Base-by-base conservation (phyloP, 2,329 filamentous ascomycete genomes). In the Colletotrichum coccodes region DNA sequence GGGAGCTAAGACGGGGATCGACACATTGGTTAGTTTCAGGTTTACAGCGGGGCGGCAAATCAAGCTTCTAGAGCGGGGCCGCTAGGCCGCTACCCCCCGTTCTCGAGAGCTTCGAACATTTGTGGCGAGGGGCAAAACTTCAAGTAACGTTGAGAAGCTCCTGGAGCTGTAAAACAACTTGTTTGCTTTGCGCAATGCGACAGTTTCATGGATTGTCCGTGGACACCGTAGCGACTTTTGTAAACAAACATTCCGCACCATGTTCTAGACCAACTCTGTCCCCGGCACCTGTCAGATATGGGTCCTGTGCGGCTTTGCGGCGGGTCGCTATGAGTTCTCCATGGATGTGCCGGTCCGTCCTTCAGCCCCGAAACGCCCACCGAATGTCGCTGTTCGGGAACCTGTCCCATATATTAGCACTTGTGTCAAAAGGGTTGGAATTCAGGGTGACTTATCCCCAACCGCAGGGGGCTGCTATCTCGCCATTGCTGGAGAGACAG, bases 401-500 rank as follows among this genome's bases (percentile, higher is more conserved):
- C 32, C 62, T 65, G 34, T 44, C 34, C 56, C 32, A 66, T 52
- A 30, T 72, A 72, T 79, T 72, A 79, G 76, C 73, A 72, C 46
- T 58, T 52, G 11, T 44, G 56, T 67, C 12, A 40, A 8, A 6
- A 4, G 3, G 26, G 26, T 36, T 40, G 56, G 26, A 68, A 54
- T 49, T 23, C 53, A 64, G 68, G 61, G 49, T 73, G 71, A 87
- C 85, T 86, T 87, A 87, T 87, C 85, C 83, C 81, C 82, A 78
- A 70, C 63, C 60, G 62, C 71, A 72, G 81, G 80, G 84, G 85
- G 85, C 79, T 80, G 79, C 78, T 80, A 80, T 81, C 82, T 76
- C 79, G 79, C 83, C 84, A 83, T 87, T 83, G 74, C 85, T 83
- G 84, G 82, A 78, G 80, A 77, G 79, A 81, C 77, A 78, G 79